Evolutionary conservation across 495 filamentous ascomycete genomes (phyloP).

Genomic region (Aspergillus carlsbadensis): DNA sequence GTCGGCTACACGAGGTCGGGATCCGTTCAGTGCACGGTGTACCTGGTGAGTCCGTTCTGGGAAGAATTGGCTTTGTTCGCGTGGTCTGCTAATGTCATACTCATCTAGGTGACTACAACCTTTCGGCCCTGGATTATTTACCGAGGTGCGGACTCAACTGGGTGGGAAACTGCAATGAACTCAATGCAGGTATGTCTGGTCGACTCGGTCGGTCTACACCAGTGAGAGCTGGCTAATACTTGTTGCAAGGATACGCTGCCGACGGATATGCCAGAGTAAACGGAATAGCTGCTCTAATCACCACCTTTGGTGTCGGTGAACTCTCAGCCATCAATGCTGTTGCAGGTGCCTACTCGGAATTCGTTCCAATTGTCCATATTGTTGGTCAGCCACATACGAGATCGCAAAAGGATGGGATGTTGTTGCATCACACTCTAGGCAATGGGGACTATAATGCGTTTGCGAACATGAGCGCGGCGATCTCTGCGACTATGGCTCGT

Average conservation of each 20-base stretch:
- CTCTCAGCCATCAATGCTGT: slow-evolving; percentile 68
- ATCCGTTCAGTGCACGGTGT: slow-evolving; percentile 63
- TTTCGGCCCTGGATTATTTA: slow-evolving; percentile 61
- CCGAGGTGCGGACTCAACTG: slow-evolving; percentile 57
- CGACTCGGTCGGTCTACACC: background rate
- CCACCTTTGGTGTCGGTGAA: slow-evolving; percentile 72
- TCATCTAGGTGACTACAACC: slow-evolving; percentile 43
- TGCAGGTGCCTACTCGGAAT: slow-evolving; percentile 62
- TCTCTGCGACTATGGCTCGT: slow-evolving; percentile 68
- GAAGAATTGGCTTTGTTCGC: background rate
- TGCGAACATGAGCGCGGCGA: slow-evolving; percentile 67
- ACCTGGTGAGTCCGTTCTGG: slow-evolving; percentile 44
- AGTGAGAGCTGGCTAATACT: background rate
- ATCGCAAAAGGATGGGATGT: slow-evolving; percentile 53
- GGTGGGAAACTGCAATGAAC: slow-evolving; percentile 71
- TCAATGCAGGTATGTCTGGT: slow-evolving; percentile 55
- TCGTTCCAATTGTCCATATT: slow-evolving; percentile 62
- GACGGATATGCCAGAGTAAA: slow-evolving; percentile 72
- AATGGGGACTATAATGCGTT: slow-evolving; percentile 92
- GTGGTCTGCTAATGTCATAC: background rate
- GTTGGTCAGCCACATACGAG: slow-evolving; percentile 58
- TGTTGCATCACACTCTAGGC: slow-evolving; percentile 93
- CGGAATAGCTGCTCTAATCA: slow-evolving; percentile 63
- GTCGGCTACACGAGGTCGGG: slow-evolving; percentile 61
- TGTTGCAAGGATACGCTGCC: slow-evolving; percentile 59